Percentiles rank a stretch among this genome's conserved stretches.
Conservation (phyloP, 2,329 filamentous ascomycete genomes). For the Microsporum audouinii region DNA sequence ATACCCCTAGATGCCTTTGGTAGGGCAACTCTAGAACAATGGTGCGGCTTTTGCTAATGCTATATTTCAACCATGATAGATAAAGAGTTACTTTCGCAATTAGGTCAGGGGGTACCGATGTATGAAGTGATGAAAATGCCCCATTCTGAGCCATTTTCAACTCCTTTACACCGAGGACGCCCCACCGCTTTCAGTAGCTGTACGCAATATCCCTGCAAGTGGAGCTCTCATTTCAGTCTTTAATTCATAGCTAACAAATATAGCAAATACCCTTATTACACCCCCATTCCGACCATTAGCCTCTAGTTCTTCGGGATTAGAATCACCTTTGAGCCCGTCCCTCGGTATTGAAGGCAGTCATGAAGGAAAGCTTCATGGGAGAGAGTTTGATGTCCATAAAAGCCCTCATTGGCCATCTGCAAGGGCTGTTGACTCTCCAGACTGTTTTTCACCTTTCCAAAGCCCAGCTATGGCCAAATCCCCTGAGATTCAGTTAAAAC, state of each 20-base stretch:
- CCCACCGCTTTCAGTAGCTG: neutral
- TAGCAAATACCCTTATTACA: slow-evolving; percentile 7
- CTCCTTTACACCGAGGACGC: neutral
- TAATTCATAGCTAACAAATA: neutral
- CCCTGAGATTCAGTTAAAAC: slow-evolving; percentile 21
- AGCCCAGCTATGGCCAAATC: neutral
- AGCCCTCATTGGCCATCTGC: slow-evolving; percentile 9
- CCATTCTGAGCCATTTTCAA: neutral
- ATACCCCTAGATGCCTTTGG: slow-evolving; percentile 41
- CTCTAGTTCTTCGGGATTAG: slow-evolving; percentile 23
- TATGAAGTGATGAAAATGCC: neutral
- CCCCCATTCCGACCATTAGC: slow-evolving; percentile 17
- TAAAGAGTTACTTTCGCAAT: slow-evolving; percentile 28
- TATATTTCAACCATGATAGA: slow-evolving; percentile 18
- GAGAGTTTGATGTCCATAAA: neutral
- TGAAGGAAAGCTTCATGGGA: neutral
- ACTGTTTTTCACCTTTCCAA: neutral
- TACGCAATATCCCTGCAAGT: neutral
- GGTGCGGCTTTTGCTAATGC: neutral
- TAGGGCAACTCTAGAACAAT: slow-evolving; percentile 17
- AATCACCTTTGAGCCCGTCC: slow-evolving; percentile 24
- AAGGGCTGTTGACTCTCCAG: neutral
- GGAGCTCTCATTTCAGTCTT: too few species aligned
- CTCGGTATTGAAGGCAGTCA: slow-evolving; percentile 8
- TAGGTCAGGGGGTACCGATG: slow-evolving; percentile 10